Conservation (phyloP, 805 yeast species). For the Sungouiella thailandica region DNA sequence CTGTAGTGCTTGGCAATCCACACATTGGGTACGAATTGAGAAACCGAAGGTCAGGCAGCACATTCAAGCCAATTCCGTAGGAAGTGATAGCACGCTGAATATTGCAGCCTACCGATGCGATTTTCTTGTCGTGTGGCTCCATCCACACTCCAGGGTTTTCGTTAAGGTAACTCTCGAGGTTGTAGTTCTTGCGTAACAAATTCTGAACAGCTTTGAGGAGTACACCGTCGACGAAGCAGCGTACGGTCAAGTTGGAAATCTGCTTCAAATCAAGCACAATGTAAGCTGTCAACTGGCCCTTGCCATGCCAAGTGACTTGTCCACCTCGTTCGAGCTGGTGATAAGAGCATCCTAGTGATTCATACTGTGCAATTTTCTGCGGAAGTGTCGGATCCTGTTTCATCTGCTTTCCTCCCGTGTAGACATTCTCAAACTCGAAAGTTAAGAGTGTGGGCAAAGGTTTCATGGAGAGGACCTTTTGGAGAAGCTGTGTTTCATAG, state of each 20-base stretch:
- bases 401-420: slow-evolving; percentile 89
- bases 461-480: slow-evolving; percentile 37
- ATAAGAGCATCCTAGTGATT: slow-evolving; percentile 48
- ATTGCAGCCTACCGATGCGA: slow-evolving; percentile 87
- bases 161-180: slow-evolving; percentile 47
- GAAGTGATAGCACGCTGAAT: slow-evolving; percentile 79
- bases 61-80: slow-evolving; percentile 85
- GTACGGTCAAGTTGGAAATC: slow-evolving; percentile 51
- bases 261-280: slow-evolving; percentile 61
- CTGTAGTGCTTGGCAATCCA: slow-evolving; percentile 59
- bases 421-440: slow-evolving; percentile 80
- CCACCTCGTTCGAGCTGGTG: slow-evolving; percentile 91
- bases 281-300: slow-evolving; percentile 88
- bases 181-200: slow-evolving; percentile 35
- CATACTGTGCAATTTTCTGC: slow-evolving; percentile 22
- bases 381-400: slow-evolving; percentile 41
- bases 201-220: slow-evolving; percentile 54
- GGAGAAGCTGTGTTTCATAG: slow-evolving; percentile 42
- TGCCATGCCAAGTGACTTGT: slow-evolving; percentile 93
- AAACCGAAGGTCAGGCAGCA: slow-evolving; percentile 64
- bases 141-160: slow-evolving; percentile 91
- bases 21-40: slow-evolving; percentile 77
- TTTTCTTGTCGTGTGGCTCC: slow-evolving; percentile 44
- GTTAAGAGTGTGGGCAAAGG: slow-evolving; percentile 70
- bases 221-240: slow-evolving; percentile 59